Base-by-base conservation (phyloP, 2,329 filamentous ascomycete genomes). In the Cordyceps pruinosa region DNA sequence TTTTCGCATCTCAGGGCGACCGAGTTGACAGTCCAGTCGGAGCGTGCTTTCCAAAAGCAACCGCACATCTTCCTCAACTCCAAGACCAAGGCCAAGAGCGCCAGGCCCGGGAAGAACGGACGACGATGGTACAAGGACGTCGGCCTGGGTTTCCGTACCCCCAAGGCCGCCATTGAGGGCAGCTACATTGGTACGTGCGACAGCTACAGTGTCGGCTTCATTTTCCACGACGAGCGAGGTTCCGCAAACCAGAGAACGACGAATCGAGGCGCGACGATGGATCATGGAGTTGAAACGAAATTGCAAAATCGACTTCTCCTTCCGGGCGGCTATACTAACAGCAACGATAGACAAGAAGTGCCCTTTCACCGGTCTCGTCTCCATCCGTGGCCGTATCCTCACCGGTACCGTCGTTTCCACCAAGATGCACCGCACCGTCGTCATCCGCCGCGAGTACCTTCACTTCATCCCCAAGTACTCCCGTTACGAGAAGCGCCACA, bases 31-130 rank as follows among this genome's bases (percentile, higher is more conserved):
- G 94, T 99, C 80, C 94, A 99, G 88, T 95, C 90, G 77, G 94
- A 99, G 88, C 93, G 94, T 84, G 94, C 94, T 85, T 99, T 89
- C 90, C 94, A 97, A 82, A 99, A 99, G 88, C 93, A 99, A 86
- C 94, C 94, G 78, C 94, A 99, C 82, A 96, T 99, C 85, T 99
- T 97, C 90, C 86, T 89, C 74, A 97, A 97, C 88, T 84, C 88
- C 76, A 99, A 99, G 88, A 81, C 83, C 77, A 90, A 91, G 84
- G 80, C 86, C 75, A 87, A 89, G 80, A 90, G 88, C 76, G 81
- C 82, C 78, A 87, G 87, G 77, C 88, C 88, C 71, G 91, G 91
- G 77, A 95, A 96, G 87, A 88, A 85, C 77, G 90, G 90, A 72
- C 88, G 90, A 80, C 87, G 92, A 92, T 81, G 77, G 91, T 97